Conservation (phyloP, 257 asterid genomes). For the Voacanga thouarsii region DNA sequence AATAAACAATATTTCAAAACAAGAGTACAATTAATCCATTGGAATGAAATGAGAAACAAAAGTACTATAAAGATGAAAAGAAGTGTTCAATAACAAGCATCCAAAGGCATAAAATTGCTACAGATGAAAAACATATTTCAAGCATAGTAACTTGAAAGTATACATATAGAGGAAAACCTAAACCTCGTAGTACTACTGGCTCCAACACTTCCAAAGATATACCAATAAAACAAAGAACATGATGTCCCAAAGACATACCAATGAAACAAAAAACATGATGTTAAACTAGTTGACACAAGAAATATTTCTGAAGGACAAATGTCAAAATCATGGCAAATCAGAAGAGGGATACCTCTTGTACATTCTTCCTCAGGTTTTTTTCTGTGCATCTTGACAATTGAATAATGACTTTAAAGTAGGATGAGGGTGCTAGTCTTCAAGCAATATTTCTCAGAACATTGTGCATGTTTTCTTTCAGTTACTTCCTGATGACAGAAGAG, state of each 20-base stretch:
- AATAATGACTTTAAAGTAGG: slow-evolving; percentile 56
- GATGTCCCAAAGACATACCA: neutral
- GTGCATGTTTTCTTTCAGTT: slow-evolving; percentile 58
- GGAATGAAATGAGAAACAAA: neutral
- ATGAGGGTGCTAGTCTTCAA: slow-evolving; percentile 55
- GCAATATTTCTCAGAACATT: slow-evolving; percentile 48
- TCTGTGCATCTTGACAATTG: slow-evolving; percentile 59
- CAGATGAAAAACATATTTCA: neutral
- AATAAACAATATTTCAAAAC: neutral
- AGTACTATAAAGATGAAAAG: neutral
- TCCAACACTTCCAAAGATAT: too few relatives aligned
- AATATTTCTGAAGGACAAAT: neutral
- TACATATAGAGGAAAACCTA: too few relatives aligned
- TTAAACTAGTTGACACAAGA: neutral
- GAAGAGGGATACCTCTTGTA: slow-evolving; percentile 15
- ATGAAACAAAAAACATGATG: neutral
- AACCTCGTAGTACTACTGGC: neutral
- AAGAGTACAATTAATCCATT: neutral
- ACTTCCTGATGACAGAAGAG: slow-evolving; percentile 54
- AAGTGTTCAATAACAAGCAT: neutral
- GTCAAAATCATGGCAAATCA: neutral
- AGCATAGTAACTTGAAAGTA: neutral
- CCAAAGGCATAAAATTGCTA: neutral
- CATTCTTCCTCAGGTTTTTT: slow-evolving; percentile 65
- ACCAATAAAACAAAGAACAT: too few relatives aligned